Evolutionary conservation across 352 stramenopile species (phyloP).

Genomic region (Phytopythium mirpurense): DNA sequence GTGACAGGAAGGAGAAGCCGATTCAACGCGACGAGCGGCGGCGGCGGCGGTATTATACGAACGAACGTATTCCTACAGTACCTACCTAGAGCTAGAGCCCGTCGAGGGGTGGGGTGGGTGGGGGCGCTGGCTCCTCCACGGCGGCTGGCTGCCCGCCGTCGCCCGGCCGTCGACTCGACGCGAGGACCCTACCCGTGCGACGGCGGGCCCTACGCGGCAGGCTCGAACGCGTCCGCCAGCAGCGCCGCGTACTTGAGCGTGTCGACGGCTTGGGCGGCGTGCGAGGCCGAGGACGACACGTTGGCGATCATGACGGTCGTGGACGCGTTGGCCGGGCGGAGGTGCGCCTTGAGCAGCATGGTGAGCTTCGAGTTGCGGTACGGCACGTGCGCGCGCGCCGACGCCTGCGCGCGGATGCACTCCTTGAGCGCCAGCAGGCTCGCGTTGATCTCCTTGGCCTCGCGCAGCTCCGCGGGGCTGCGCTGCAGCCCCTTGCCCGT

Average conservation of each 20-base stretch:
- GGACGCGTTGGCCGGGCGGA: constrained; percentile 13
- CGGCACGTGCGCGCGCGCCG: constrained; percentile 83
- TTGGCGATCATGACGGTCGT: constrained; percentile 43
- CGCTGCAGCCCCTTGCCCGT: constrained; percentile 31
- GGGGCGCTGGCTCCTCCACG: too few species aligned
- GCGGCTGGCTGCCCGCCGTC: too few species aligned
- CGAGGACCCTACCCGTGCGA: too few species aligned
- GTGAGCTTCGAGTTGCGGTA: constrained; percentile 99
- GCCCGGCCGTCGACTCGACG: too few species aligned
- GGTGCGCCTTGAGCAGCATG: constrained; percentile 36
- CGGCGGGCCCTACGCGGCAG: too few species aligned
- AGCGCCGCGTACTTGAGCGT: constrained; percentile 41
- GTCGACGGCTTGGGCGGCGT: constrained; percentile 22
- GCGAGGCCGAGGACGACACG: constrained; percentile 23
- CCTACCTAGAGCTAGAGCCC: too few species aligned
- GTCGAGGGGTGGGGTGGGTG: too few species aligned
- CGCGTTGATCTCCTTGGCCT: constrained; percentile 35
- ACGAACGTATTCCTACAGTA: too few species aligned
- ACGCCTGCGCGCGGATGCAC: constrained; percentile 29
- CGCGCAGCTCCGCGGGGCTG: constrained; percentile 15
- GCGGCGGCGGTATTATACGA: too few species aligned
- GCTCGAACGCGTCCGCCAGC: constrained; percentile 34
- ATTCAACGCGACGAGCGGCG: too few species aligned
- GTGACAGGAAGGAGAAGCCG: too few species aligned
- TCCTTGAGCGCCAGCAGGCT: constrained; percentile 50